Evolutionary conservation across 2,329 filamentous ascomycete genomes (phyloP).

Genomic region (Lomentospora prolificans): DNA sequence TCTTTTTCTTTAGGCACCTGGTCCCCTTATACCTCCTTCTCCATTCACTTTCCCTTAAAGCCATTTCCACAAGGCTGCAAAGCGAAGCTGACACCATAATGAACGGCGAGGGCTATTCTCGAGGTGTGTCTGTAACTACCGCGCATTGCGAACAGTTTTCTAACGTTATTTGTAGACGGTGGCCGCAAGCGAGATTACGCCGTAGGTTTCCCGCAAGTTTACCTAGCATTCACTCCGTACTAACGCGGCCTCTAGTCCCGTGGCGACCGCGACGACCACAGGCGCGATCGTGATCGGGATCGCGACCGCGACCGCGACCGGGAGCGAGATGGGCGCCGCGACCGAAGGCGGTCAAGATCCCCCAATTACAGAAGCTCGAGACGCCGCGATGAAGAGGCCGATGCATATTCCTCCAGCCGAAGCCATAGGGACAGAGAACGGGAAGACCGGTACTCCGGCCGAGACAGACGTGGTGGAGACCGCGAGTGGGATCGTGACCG

Average conservation of each 20-base stretch:
- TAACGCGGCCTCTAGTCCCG: no score
- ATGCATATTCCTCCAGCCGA: slow-evolving; percentile 86
- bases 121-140: slow-evolving; percentile 48
- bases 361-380: slow-evolving; percentile 60
- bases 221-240: not conserved
- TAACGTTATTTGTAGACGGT: slow-evolving; percentile 20
- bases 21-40: no score
- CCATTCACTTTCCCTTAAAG: not conserved
- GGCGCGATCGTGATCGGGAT: slow-evolving; percentile 20
- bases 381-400: slow-evolving; percentile 67
- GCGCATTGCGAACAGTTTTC: slow-evolving; percentile 18
- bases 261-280: slow-evolving; percentile 25
- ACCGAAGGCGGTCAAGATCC: slow-evolving; percentile 75
- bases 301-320: slow-evolving; percentile 24
- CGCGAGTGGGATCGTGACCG: slow-evolving; percentile 70
- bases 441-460: slow-evolving; percentile 78
- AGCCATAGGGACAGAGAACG: slow-evolving; percentile 89
- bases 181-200: slow-evolving; percentile 47
- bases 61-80: not conserved
- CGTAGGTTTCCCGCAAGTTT: slow-evolving; percentile 24
- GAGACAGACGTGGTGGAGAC: slow-evolving; percentile 53
- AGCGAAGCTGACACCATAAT: slow-evolving; percentile 34
- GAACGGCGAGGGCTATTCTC: slow-evolving; percentile 79
- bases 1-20: not conserved
- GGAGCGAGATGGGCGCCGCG: slow-evolving; percentile 34